Base-by-base conservation (phyloP, 2,329 filamentous ascomycete species). In the Xylariomycetidae sp. region DNA sequence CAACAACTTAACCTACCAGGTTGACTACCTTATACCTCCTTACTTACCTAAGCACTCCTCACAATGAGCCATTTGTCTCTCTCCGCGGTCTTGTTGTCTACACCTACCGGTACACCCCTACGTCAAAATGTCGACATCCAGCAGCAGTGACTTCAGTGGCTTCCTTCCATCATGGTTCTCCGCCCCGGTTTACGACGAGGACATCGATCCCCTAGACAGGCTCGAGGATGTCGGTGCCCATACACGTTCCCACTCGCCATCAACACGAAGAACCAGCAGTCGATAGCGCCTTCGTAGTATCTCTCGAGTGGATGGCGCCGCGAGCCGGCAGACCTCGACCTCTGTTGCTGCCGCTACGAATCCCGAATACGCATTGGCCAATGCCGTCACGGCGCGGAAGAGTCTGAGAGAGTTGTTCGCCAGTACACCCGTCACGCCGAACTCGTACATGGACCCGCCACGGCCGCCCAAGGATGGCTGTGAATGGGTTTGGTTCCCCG, bases 401-500 rank as follows among this genome's bases (percentile, higher is more conserved):
- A 47, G 35, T 28, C 31, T 33, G 20, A 45, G 35, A 19, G 46
- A 47, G 7, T 15, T 37, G 14, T 40, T 35, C 36, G 40, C 34
- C 6, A 42, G 38, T 16, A 32, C 32, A 8, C 34, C 39, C 3
- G 25, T 32, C 4, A 39, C 38, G 5, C 35, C 43, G 13, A 33
- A 27, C 20, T 27, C 53, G 13, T 54, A 51, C 12, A 50, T 70
- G 18, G 72, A 78, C 35, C 74, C 74, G 3, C 74, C 74, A 16
- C 67, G 74, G 2, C 64, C 69, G n/a, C 57, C 74, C 33, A 68
- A 57, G 30, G 63, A 68, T 27, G 73, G 74, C 25, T 64, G 57
- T 47, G 74, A 79, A 57, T 79, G 72, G 74, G 74, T 78, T 16
- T 78, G 74, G 74, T 77, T 74, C 49, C 74, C 74, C 1, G 69